phyloP scores from a whole-genome alignment of 1,284 basidiomycete species.

The Irpex sp. region DNA sequence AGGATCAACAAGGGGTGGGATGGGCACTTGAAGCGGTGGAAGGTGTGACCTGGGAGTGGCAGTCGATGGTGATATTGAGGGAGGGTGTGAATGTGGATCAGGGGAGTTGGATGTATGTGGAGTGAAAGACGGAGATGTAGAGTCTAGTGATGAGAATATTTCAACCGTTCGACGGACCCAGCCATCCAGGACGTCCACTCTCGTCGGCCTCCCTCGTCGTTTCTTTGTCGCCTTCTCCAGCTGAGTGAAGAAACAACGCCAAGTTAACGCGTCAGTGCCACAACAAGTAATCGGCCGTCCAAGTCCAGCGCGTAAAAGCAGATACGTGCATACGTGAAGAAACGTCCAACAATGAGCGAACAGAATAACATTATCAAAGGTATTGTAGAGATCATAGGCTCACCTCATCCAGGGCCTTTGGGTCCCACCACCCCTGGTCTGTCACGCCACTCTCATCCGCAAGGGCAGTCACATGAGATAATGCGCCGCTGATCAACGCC shows the following conservation, averaged over 20 bases:
- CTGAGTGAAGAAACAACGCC: conserved; percentile 32
- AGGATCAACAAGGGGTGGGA: not conserved
- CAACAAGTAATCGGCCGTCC: too few relatives aligned
- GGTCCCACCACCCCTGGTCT: conserved; percentile 66
- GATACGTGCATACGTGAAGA: not conserved
- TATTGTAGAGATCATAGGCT: not conserved
- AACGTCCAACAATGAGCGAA: not conserved
- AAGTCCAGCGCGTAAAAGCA: too few relatives aligned
- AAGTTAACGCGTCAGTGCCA: too few relatives aligned
- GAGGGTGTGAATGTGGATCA: too few relatives aligned
- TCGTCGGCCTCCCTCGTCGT: conserved; percentile 32
- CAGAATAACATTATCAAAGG: not conserved
- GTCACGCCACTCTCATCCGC: conserved; percentile 31
- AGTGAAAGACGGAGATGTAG: too few relatives aligned
- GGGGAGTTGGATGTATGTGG: too few relatives aligned
- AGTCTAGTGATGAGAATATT: conserved; percentile 1
- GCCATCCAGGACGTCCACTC: conserved; percentile 3
- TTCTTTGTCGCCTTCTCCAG: conserved; percentile 73
- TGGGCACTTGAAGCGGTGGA: not conserved
- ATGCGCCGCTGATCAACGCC: conserved; percentile 76
- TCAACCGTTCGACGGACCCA: conserved; percentile 8
- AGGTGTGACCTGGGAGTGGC: not conserved
- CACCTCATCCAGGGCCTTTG: conserved; percentile 66
- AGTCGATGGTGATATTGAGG: not conserved
- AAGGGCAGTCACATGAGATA: conserved; percentile 78